These are phyloP conservation scores for Solanum corneliomulleri DNA, from an alignment of 257 asterid species.

Conservation along the genomic window DNA sequence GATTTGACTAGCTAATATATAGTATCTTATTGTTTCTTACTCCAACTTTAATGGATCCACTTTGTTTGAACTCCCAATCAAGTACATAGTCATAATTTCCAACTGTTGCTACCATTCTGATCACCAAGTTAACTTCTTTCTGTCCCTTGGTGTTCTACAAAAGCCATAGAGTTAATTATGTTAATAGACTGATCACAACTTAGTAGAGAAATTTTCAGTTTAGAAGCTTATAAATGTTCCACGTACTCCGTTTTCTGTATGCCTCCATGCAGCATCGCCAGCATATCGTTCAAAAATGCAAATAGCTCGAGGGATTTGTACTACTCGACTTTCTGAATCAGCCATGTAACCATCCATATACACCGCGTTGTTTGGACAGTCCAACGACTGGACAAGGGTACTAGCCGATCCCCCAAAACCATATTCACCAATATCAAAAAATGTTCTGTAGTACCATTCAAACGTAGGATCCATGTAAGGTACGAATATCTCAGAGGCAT, in stretches of 20 bases:
- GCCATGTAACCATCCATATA: constrained; percentile 54
- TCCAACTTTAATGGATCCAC: constrained; percentile 56
- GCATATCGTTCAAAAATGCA: constrained; percentile 46
- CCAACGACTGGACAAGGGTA: constrained; percentile 31
- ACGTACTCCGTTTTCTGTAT: constrained; percentile 29
- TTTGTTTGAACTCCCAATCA: constrained; percentile 77
- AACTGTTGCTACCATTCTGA: constrained; percentile 61
- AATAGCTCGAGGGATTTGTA: constrained; percentile 23
- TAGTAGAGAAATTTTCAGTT: not conserved
- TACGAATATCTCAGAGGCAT: constrained; percentile 66
- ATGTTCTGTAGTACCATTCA: constrained; percentile 58
- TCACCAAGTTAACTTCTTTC: constrained; percentile 42
- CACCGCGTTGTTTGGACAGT: constrained; percentile 45
- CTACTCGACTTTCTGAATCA: constrained; percentile 38
- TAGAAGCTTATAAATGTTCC: not conserved
- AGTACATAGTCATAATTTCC: constrained; percentile 67
- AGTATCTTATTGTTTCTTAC: constrained; percentile 19
- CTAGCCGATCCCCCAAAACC: constrained; percentile 62
- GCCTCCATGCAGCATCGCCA: constrained; percentile 65
- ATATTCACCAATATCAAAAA: constrained; percentile 68
- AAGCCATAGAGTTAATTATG: not conserved
- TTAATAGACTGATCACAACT: not conserved
- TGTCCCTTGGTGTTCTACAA: constrained; percentile 44
- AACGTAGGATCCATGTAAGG: constrained; percentile 62
- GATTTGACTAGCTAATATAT: not conserved